phyloP scores from a whole-genome alignment of 2,329 filamentous ascomycete species.

The Leptographium lundbergii region DNA sequence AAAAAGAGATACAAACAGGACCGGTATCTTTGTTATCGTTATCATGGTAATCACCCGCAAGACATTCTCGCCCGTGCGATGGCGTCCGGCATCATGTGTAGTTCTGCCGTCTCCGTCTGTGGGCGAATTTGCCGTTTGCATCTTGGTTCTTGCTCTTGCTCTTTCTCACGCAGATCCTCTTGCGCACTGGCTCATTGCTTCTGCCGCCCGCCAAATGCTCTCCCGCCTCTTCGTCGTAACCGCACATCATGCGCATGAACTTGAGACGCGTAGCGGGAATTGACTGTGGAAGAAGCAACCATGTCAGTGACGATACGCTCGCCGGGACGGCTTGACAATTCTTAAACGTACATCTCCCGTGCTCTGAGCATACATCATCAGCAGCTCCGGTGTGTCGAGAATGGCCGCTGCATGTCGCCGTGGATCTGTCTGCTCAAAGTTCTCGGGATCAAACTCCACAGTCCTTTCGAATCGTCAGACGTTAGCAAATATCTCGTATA shows the following conservation, averaged over 20 bases:
- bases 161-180: slow-evolving; percentile 1
- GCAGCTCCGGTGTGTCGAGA: slow-evolving; percentile 42
- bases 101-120: not conserved
- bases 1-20: not conserved
- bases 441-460: slow-evolving; percentile 1
- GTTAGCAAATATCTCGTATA: not conserved
- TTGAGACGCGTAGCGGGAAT: slow-evolving; percentile 41
- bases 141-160: not conserved
- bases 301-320: not conserved
- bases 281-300: slow-evolving; percentile 26
- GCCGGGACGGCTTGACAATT: not conserved
- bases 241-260: slow-evolving; percentile 44
- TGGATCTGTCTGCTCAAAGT: slow-evolving; percentile 28
- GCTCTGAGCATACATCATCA: slow-evolving; percentile 46
- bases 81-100: not conserved
- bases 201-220: not conserved
- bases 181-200: not conserved
- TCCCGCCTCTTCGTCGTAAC: slow-evolving; percentile 26
- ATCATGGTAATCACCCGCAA: not conserved
- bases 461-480: not conserved
- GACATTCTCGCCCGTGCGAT: no score
- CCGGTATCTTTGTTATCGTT: not conserved
- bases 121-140: not conserved
- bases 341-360: slow-evolving; percentile 35
- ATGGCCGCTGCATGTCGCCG: slow-evolving; percentile 38